Conservation (phyloP, 768 basidiomycete genomes). For the Pulveroboletus sp. region DNA sequence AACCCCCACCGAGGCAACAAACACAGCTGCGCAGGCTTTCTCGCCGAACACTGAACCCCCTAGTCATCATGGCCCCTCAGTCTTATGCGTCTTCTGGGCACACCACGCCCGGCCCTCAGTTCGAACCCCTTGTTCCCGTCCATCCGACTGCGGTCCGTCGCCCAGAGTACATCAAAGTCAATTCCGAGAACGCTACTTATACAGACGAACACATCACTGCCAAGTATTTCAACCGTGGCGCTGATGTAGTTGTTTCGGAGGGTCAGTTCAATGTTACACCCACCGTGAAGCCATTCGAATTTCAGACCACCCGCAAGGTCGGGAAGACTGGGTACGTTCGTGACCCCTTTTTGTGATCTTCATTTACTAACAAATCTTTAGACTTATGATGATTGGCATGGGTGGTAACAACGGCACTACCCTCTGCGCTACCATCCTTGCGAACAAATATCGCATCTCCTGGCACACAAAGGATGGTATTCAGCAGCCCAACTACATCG, state of each 20-base stretch:
- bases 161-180: slow-evolving; percentile 70
- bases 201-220: slow-evolving; percentile 79
- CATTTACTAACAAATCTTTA: slow-evolving; percentile 27
- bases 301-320: slow-evolving; percentile 84
- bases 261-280: slow-evolving; percentile 80
- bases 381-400: slow-evolving; percentile 94
- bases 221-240: slow-evolving; percentile 77
- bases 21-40: slow-evolving; percentile 71
- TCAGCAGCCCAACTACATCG: slow-evolving; percentile 97
- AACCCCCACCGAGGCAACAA: slow-evolving; percentile 85
- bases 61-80: slow-evolving; percentile 47
- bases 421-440: slow-evolving; percentile 89
- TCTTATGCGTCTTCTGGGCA: slow-evolving; percentile 48
- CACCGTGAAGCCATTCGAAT: slow-evolving; percentile 77
- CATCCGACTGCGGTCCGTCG: slow-evolving; percentile 87
- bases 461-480: slow-evolving; percentile 93
- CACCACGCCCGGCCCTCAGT: slow-evolving; percentile 67
- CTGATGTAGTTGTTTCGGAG: slow-evolving; percentile 61
- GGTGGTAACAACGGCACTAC: slow-evolving; percentile 98
- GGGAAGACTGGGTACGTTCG: slow-evolving; percentile 83
- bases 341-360: slow-evolving; percentile 3
- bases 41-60: slow-evolving; percentile 44
- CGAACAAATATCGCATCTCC: slow-evolving; percentile 89
- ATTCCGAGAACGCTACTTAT: slow-evolving; percentile 78
- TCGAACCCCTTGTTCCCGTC: slow-evolving; percentile 64